These are phyloP conservation scores for Nasturtium officinale DNA, from an alignment of 345 rosid genomes.

Conservation along the genomic window DNA sequence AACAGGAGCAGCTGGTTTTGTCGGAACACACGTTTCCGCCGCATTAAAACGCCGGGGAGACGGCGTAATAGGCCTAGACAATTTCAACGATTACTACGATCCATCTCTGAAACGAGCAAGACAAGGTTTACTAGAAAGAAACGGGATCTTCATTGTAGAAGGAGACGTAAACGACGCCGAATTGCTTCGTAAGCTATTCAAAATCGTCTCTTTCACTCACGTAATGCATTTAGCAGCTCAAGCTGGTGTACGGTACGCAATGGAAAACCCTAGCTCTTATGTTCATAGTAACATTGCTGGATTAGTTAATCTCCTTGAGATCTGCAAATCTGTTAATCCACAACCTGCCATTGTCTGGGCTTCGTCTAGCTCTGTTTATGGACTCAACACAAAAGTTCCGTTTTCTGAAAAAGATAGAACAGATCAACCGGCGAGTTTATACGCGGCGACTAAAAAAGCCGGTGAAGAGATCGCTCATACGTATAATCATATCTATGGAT, in stretches of 20 bases:
- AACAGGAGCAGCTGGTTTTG: conserved; percentile 93
- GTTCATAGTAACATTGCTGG: conserved; percentile 91
- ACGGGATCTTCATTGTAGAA: conserved; percentile 78
- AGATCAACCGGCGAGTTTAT: conserved; percentile 94
- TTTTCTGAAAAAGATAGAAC: conserved; percentile 85
- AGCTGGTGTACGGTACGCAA: conserved; percentile 90
- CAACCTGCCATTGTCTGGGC: conserved; percentile 96
- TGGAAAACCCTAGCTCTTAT: conserved; percentile 82
- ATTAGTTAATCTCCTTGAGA: conserved; percentile 72
- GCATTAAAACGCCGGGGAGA: conserved; percentile 88
- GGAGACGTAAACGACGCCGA: conserved; percentile 86
- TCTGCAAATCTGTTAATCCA: conserved; percentile 74
- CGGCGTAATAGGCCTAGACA: conserved; percentile 83
- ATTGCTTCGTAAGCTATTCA: conserved; percentile 71
- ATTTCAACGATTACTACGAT: conserved; percentile 91
- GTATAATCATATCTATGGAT: conserved; percentile 87
- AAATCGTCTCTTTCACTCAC: conserved; percentile 75
- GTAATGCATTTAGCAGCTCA: conserved; percentile 95
- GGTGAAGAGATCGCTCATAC: conserved; percentile 95
- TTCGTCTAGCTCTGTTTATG: conserved; percentile 83
- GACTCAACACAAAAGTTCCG: conserved; percentile 83
- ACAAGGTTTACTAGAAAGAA: conserved; percentile 74
- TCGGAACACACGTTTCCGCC: conserved; percentile 84
- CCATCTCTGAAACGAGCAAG: conserved; percentile 86
- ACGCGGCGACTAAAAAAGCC: conserved; percentile 92